These are phyloP conservation scores for Boletus coffeatus DNA, from an alignment of 1,284 basidiomycete genomes.

Conservation along the genomic window DNA sequence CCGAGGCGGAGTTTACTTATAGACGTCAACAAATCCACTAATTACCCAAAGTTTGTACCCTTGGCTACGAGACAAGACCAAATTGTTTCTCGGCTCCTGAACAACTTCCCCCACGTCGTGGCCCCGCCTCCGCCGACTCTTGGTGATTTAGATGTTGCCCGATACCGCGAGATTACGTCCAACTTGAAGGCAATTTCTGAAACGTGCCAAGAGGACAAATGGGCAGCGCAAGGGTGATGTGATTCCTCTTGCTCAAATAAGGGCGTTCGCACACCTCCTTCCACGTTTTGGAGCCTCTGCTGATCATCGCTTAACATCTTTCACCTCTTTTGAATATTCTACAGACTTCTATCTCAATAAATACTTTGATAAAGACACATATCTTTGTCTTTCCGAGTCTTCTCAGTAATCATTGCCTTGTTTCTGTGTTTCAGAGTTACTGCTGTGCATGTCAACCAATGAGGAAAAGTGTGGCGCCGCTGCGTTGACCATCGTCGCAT, in stretches of 20 bases:
- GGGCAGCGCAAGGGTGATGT: background rate
- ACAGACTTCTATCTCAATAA: background rate
- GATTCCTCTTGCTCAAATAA: background rate
- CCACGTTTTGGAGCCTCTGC: background rate
- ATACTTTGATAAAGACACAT: constrained; percentile 1
- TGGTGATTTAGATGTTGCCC: too few relatives aligned
- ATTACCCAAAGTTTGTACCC: too few relatives aligned
- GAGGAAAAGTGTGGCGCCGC: too few relatives aligned
- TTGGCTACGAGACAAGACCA: too few relatives aligned
- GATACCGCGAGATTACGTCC: too few relatives aligned
- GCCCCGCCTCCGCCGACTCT: too few relatives aligned
- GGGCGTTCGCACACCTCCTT: background rate
- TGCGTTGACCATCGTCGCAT: too few relatives aligned
- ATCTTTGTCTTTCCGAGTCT: background rate
- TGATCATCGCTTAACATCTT: background rate
- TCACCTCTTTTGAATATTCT: background rate
- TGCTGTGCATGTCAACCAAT: too few relatives aligned
- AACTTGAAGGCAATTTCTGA: background rate
- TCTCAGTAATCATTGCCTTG: background rate
- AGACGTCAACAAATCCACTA: too few relatives aligned
- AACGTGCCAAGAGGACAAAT: background rate
- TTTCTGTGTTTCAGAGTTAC: background rate
- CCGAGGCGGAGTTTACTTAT: too few relatives aligned
- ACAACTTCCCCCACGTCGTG: too few relatives aligned
- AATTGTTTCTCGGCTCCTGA: too few relatives aligned